Evolutionary conservation across 2,329 filamentous ascomycete species (phyloP).

Genomic region (Aspergillus pseudoviridinutans): DNA sequence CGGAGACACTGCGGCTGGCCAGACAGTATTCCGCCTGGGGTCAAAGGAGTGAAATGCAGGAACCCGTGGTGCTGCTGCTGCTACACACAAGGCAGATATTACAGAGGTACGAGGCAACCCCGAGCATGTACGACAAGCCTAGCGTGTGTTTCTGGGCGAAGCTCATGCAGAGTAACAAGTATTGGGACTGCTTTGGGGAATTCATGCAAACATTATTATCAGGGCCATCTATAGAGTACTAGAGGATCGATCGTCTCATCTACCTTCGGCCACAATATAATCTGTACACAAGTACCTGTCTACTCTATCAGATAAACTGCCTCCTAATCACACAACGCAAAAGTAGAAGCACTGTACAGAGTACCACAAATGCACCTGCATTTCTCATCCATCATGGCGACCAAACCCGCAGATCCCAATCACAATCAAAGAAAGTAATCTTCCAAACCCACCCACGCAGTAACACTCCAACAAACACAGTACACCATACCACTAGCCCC

Average conservation of each 20-base stretch:
- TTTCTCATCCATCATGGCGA: neutral
- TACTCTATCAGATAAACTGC: too few relatives aligned
- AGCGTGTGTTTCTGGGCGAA: neutral
- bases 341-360: neutral
- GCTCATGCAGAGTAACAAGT: too few relatives aligned
- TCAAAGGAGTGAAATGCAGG: neutral
- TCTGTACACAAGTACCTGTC: neutral
- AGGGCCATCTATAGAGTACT: neutral
- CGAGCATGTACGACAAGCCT: neutral
- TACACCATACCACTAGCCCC: too few relatives aligned
- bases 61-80: neutral
- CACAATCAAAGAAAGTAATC: neutral
- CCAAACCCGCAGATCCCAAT: neutral
- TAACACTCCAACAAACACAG: neutral
- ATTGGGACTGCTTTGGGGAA: neutral
- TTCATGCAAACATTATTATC: too few relatives aligned
- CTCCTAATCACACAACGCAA: neutral
- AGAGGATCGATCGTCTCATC: neutral
- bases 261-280: too few relatives aligned
- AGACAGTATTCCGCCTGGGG: neutral
- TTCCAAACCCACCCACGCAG: neutral
- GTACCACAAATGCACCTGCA: neutral
- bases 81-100: too few relatives aligned
- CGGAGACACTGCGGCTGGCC: neutral
- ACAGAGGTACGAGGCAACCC: neutral